A percentile compares a stretch with the other conserved stretches of the same genome.
Evolutionary conservation across 306 rosid genomes (phyloP).

Genomic region (Castanospermum australe): DNA sequence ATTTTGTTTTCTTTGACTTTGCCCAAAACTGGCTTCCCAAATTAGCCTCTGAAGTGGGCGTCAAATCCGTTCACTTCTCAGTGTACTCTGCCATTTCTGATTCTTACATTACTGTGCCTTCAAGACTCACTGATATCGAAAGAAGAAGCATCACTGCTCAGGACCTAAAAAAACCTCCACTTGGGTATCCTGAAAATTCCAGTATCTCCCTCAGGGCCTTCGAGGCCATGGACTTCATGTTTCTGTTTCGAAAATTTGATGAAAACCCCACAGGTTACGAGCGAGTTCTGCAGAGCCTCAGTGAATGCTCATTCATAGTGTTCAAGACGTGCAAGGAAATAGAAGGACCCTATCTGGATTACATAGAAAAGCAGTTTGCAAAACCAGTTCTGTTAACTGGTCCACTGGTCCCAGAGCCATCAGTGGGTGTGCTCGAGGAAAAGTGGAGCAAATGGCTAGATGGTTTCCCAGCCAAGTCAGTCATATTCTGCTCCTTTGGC

Average conservation of each 20-base stretch:
- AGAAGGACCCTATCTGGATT: slow-evolving; percentile 43
- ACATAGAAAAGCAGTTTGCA: slow-evolving; percentile 22
- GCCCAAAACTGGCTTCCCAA: slow-evolving; percentile 59
- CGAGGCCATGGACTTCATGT: slow-evolving; percentile 41
- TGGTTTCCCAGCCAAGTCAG: slow-evolving; percentile 29
- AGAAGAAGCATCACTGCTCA: slow-evolving; percentile 18
- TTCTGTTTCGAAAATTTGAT: slow-evolving; percentile 20
- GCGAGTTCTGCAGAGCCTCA: slow-evolving; percentile 23
- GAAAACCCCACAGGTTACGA: slow-evolving; percentile 36
- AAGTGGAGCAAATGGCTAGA: slow-evolving; percentile 41
- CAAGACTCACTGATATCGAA: slow-evolving; percentile 21
- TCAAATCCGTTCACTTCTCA: slow-evolving; percentile 40
- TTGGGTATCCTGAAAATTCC: slow-evolving; percentile 31
- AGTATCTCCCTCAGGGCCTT: slow-evolving; percentile 26
- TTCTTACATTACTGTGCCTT: slow-evolving; percentile 38
- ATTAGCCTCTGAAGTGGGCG: slow-evolving; percentile 45
- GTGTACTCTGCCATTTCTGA: slow-evolving; percentile 34
- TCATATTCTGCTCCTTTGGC: slow-evolving; percentile 52
- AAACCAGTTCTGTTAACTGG: slow-evolving; percentile 40
- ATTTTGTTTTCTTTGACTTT: slow-evolving; percentile 49
- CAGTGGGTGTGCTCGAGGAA: slow-evolving; percentile 24
- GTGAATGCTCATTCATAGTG: slow-evolving; percentile 29
- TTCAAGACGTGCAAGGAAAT: slow-evolving; percentile 42
- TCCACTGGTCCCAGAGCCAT: slow-evolving; percentile 49
- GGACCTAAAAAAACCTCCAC: slow-evolving; percentile 41